Base-by-base conservation (phyloP, 805 yeast genomes). In the Pichia nakasei region DNA sequence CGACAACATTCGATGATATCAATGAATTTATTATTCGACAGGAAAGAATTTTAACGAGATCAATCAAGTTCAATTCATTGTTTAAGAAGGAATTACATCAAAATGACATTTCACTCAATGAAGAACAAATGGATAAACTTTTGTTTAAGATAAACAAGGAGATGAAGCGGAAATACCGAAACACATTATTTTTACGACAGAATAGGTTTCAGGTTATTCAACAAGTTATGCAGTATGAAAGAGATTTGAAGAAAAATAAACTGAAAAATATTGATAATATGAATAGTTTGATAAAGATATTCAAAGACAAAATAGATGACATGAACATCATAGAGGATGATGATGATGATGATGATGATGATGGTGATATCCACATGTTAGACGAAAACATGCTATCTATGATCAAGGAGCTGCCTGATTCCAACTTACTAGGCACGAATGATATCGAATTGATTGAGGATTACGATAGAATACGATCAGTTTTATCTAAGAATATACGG, bases 401-500 rank as follows among this genome's bases (percentile, higher is more conserved):
- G 43, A 48, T 63, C 9, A 47, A 52, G 20, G 67, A 63, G 43
- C 45, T 64, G 17, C 68, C 68, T 3, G 48, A 45, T 11, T 46
- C 59, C 1, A 50, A 53, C 22, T 41, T 51, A 4, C 31, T 60
- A 8, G 29, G 41, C 8, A 52, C 55, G 12, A 44, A 48, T 8
- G 49, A 57, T 34, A 33, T 48, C 6, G 55, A 50, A 12, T 38
- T 61, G n/a, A 48, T 57, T 18, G 54, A 46, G 24, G 46, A 50
- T 20, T 64, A 61, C 40, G 61, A 59, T 31, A 27, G 33, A 1
- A 39, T 50, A 9, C 44, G 48, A 9, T 46, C 46, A 8, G 34
- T 43, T 20, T 36, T 64, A 34, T 35, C 44, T 4, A 20, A 24
- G 1, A 56, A 53, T 31, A 46, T 55, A 21, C 33, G 37, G n/a